phyloP scores from a whole-genome alignment of 768 basidiomycete species.

The Amanita jacksonii region DNA sequence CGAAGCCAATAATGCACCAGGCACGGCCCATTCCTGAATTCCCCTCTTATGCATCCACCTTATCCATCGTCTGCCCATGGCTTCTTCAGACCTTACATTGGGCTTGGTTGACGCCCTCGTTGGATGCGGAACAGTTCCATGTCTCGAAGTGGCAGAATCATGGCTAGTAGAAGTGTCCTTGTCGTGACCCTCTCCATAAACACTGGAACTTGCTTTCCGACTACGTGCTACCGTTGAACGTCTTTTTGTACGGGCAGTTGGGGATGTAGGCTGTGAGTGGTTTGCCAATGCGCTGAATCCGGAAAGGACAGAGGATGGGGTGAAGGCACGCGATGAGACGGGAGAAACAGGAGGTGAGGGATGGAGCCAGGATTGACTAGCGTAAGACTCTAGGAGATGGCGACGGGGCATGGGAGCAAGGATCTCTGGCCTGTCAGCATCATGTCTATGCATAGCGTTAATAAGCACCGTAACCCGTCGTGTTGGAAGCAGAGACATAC shows the following conservation, averaged over 20 bases:
- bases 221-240: constrained; percentile 12
- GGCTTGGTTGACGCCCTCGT: background rate
- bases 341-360: constrained; percentile 28
- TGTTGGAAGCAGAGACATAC: background rate
- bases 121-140: background rate
- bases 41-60: constrained; percentile 73
- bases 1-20: constrained; percentile 41
- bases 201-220: constrained; percentile 28
- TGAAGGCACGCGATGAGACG: constrained; percentile 35
- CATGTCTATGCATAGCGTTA: background rate
- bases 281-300: too few relatives aligned
- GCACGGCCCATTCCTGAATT: constrained; percentile 51
- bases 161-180: constrained; percentile 6
- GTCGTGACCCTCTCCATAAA: constrained; percentile 30
- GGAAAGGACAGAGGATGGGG: constrained; percentile 27
- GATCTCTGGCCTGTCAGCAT: constrained; percentile 22
- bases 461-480: background rate
- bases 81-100: constrained; percentile 14
- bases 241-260: constrained; percentile 7
- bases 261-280: background rate
- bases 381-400: constrained; percentile 50
- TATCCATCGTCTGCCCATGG: constrained; percentile 54
- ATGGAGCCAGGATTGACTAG: constrained; percentile 54
- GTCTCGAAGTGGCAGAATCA: background rate
- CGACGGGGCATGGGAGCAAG: constrained; percentile 58